Evolutionary conservation across 495 filamentous ascomycete genomes (phyloP).

Genomic region (Xylaria grammica): DNA sequence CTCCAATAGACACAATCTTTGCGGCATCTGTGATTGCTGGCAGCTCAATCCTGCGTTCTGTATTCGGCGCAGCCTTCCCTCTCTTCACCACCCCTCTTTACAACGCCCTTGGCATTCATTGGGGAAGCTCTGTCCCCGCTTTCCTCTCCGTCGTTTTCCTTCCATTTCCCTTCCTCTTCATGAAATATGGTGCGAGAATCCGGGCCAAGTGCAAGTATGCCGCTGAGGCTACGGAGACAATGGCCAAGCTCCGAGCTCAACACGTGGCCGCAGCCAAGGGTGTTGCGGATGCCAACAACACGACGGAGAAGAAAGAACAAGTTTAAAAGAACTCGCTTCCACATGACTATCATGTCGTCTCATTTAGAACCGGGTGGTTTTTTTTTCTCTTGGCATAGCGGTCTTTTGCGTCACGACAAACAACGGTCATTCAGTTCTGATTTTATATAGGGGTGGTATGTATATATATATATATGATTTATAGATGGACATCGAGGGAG

Average conservation of each 20-base stretch:
- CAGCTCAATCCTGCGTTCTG: constrained; percentile 61
- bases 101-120: constrained; percentile 74
- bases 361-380: not conserved
- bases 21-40: constrained; percentile 74
- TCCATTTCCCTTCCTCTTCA: constrained; percentile 82
- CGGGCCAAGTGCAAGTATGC: constrained; percentile 77
- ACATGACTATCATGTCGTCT: constrained; percentile 13
- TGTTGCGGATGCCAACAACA: constrained; percentile 1
- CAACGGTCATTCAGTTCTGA: constrained; percentile 8
- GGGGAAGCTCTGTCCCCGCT: constrained; percentile 78
- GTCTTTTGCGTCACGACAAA: constrained; percentile 18
- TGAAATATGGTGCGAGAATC: constrained; percentile 72
- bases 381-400: constrained; percentile 18
- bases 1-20: constrained; percentile 62
- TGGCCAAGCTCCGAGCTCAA: constrained; percentile 45
- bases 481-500: not conserved
- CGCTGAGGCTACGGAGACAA: constrained; percentile 62
- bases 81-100: constrained; percentile 85
- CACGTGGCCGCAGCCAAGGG: constrained; percentile 17
- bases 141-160: constrained; percentile 77
- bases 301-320: constrained; percentile 15
- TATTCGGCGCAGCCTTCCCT: constrained; percentile 84
- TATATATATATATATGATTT: constrained; percentile 19
- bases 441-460: constrained; percentile 7
- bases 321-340: constrained; percentile 2